Percentiles rank a stretch among this genome's conserved stretches.
Conservation (phyloP, 1,284 basidiomycete species). For the Leucoagaricus sp. region DNA sequence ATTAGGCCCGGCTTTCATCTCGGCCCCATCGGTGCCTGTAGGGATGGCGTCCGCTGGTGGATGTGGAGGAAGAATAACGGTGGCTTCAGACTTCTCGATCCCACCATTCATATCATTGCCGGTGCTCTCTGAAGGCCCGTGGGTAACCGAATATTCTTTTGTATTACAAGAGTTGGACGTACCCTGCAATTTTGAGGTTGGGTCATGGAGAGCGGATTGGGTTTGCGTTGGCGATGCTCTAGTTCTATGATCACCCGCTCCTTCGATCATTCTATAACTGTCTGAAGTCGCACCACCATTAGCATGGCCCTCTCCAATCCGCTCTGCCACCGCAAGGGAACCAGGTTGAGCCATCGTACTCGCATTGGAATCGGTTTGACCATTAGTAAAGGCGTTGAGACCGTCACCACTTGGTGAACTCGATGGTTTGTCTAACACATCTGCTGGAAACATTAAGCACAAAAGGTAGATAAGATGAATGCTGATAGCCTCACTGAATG, state of each 20-base stretch:
- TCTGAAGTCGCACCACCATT: background rate
- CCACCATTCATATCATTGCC: too few relatives aligned
- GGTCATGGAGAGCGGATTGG: background rate
- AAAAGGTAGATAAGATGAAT: background rate
- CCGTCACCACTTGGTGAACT: background rate
- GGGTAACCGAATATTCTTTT: too few relatives aligned
- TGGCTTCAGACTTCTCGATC: too few relatives aligned
- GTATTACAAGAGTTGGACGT: too few relatives aligned
- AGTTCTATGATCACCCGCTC: background rate
- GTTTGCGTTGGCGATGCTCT: background rate
- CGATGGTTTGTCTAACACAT: background rate
- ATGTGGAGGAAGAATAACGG: too few relatives aligned
- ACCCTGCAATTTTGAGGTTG: background rate
- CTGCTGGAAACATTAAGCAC: background rate
- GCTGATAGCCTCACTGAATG: background rate
- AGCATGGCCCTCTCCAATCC: background rate
- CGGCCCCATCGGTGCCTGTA: too few relatives aligned
- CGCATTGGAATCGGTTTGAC: background rate
- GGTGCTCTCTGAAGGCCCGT: too few relatives aligned
- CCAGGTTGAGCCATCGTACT: constrained; percentile 9
- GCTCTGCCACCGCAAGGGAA: background rate
- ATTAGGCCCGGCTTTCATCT: too few relatives aligned
- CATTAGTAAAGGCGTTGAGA: background rate
- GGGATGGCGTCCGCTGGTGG: too few relatives aligned
- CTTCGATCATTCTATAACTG: background rate